These are phyloP conservation scores for Solanum stenotomum DNA, from an alignment of 257 asterid species.

Conservation along the genomic window DNA sequence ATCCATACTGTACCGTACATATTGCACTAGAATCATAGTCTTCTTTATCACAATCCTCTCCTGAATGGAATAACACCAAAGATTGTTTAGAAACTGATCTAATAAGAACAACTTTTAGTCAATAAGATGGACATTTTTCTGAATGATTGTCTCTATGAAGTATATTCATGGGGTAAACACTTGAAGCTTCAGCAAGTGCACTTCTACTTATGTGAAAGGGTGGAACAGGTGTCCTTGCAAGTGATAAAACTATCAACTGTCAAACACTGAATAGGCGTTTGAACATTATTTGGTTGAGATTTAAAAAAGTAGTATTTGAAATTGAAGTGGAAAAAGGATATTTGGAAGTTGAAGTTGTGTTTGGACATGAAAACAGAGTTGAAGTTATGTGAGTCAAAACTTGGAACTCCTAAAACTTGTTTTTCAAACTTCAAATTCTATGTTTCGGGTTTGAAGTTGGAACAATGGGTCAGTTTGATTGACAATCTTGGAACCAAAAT, in stretches of 20 bases:
- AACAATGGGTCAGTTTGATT: background rate
- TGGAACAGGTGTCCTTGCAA: background rate
- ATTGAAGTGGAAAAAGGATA: background rate
- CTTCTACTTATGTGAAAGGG: background rate
- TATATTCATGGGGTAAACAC: background rate
- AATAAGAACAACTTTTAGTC: background rate
- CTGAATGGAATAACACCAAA: background rate
- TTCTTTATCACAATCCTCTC: background rate
- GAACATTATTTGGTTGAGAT: background rate
- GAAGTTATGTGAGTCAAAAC: background rate
- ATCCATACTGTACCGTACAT: background rate
- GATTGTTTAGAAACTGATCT: background rate
- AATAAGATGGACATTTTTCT: background rate
- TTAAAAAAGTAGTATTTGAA: background rate
- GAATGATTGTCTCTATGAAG: background rate
- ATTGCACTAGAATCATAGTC: background rate
- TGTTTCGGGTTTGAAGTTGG: background rate
- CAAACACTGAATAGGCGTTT: background rate
- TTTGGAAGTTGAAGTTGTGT: background rate
- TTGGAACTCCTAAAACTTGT: background rate
- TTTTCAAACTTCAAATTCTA: background rate
- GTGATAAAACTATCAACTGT: background rate
- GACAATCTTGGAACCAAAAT: background rate
- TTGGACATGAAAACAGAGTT: background rate
- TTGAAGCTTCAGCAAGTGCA: background rate